Evolutionary conservation across 2,329 filamentous ascomycete species (phyloP), one percentile per base, ranked within the genome.

Genomic region (Fusarium mundagurra): DNA sequence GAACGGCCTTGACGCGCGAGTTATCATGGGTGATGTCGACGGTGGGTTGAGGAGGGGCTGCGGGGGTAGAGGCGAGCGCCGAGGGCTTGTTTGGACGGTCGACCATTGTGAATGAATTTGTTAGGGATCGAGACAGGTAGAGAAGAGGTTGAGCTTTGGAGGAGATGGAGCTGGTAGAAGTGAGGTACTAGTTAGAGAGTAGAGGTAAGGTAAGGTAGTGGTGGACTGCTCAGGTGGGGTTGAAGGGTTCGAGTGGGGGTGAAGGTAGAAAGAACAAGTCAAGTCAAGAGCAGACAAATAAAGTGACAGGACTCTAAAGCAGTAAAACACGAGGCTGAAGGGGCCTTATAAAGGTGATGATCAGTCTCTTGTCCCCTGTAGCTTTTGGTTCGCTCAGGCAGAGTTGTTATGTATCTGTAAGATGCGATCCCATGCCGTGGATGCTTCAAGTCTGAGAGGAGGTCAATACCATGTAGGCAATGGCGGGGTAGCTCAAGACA

Each of bases 51-150:
- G 95, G 93, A 22, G 94, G 91, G 22, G 92, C 88, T 60, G 91
- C 91, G 13, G 93, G 92, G 13, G 93, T 92, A 72, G 94, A 88
- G 61, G 93, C 90, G 79, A 96, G 90, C 44, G 93, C 92, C 61
- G 91, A 88, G 65, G 94, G 94, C 82, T 94, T 96, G 85, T 97
- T 94, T 76, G 92, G 90, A 82, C 95, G 92, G 81, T 97, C 94
- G 84, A 97, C 93, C 90, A 93, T 93, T 65, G 50, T 76, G 65
- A 61, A 61, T 5, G 20, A 45, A 60, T 45, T 41, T 44, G 34
- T 34, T 36, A 61, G 22, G 36, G 43, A 41, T 36, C 20, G 55
- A 51, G 31, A 9, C 24, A n/a, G n/a, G 17, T 11, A 51, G 8
- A 47, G 39, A 29, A 34, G 31, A 45, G 17, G 41, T 31, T 43